Base-by-base conservation (phyloP, 78 protist species). In the Speleostelium caveatum region DNA sequence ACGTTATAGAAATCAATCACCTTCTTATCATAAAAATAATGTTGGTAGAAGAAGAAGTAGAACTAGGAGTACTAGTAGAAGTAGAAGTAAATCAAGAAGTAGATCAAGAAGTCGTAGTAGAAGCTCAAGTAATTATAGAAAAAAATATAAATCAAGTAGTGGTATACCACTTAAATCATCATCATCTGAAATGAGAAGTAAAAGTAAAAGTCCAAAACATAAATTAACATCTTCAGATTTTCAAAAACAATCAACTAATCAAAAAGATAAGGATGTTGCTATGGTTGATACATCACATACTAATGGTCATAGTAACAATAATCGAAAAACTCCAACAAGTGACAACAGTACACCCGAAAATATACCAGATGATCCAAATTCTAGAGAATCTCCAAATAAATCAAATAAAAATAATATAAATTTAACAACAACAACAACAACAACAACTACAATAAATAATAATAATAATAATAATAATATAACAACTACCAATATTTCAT, bases 321-420 rank as follows among this genome's bases (percentile, higher is more conserved):
- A n/a, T n/a, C n/a, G n/a, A n/a, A n/a, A n/a, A n/a, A n/a, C 61
- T 58, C 67, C 62, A 38, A 59, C 76, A 21, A 68, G 68, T 66
- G 75, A 67, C 38, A 79, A 78, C 21, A 78, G 74, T 36, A 78
- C 73, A 32, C 73, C 73, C 21, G 66, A 78, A 28, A 78, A 78
- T 78, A 66, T 66, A 60, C 53, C 60, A 21, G 30, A n/a, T 14
- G 75, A 79, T 38, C 36, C 49, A 35, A 28, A 42, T 72, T 19
- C 49, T 45, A 45, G 53, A 45, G 10, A 45, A 45, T 45, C 6
- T 10, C 53, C 10, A 45, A 45, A 45, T 6, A 45, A 10, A 45
- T 45, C 6, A 6, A 45, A 10, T 45, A 45, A 45, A 6, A 45
- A 45, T 45, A 45, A 10, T 12, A 45, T 2, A 41, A 7, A 14